Base-by-base conservation (phyloP, 208 protist genomes). In the Acanthamoeba healyi region DNA sequence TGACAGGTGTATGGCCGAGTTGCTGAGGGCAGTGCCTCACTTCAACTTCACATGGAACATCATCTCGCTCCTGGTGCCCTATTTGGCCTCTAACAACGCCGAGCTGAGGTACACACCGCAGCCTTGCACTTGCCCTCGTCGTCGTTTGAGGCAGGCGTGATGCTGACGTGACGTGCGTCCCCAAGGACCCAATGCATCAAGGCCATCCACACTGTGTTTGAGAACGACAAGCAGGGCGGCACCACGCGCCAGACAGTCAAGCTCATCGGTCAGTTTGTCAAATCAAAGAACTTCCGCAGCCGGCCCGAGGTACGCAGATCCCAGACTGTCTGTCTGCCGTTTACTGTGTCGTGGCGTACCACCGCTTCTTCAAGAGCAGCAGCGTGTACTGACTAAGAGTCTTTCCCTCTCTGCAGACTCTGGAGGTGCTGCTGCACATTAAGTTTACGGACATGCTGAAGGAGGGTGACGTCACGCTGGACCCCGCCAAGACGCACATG, bases 21-120 rank as follows among this genome's bases (percentile, higher is more conserved):
- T 96, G 19, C 87, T 96, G 2, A 22, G 51, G 1, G 22, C 51
- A 6, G 65, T 93, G 51, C 93, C 90, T 1, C 90, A 95, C 29
- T 96, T 96, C 70, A 96, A 96, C 90, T 95, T 96, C 56, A 46
- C 79, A 32, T 94, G 92, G 0, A 95, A 96, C 88, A 51, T 96
- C 38, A 94, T 96, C 2, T 89, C 94, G 0, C 72, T 94, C 14
- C 46, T 74, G 26, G 24, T 77, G 51, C 88, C 92, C 72, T 93
- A 93, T 65, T 56, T 94, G n/a, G 67, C 92, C 9, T 90, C 46
- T 44, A 92, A 93, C 87, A 93, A 72, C 65, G 24, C 40, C 56
- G 87, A 93, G 46, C 63, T 81, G 44, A 22, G 44, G 44, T 51
- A 61, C 24, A 1, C 7, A 12, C n/a, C n/a, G 9, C 4, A 4